Evolutionary conservation across 1,284 basidiomycete genomes (phyloP).

Genomic region (Apiotrichum mycotoxinovorans): DNA sequence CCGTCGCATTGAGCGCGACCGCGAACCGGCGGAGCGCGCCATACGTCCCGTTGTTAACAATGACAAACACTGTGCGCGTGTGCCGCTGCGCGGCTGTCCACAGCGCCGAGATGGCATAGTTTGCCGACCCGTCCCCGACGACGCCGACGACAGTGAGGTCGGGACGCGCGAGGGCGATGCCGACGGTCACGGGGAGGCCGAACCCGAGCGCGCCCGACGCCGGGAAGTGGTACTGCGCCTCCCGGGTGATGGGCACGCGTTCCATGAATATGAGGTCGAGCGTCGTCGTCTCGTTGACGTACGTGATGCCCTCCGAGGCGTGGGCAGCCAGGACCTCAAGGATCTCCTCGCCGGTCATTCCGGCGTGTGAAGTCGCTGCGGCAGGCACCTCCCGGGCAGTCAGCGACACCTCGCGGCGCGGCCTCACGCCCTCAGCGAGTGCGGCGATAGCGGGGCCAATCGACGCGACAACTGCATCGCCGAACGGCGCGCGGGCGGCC

Average conservation of each 20-base stretch:
- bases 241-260: not conserved
- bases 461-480: slow-evolving; percentile 7
- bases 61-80: slow-evolving; percentile 13
- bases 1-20: not conserved
- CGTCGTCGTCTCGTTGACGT: slow-evolving; percentile 17
- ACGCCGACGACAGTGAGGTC: slow-evolving; percentile 13
- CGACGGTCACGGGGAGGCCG: slow-evolving; percentile 12
- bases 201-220: slow-evolving; percentile 16
- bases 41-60: slow-evolving; percentile 14
- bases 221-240: slow-evolving; percentile 14
- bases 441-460: not conserved
- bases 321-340: slow-evolving; percentile 4
- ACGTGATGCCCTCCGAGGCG: slow-evolving; percentile 1
- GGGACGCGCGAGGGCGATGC: slow-evolving; percentile 8
- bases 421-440: slow-evolving; percentile 1
- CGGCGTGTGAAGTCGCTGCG: not conserved
- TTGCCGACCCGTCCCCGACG: slow-evolving; percentile 14
- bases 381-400: not conserved
- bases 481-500: slow-evolving; percentile 13
- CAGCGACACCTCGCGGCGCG: not conserved
- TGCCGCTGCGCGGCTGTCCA: slow-evolving; percentile 8
- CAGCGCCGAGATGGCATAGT: slow-evolving; percentile 13
- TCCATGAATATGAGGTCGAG: slow-evolving; percentile 6
- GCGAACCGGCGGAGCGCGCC: slow-evolving; percentile 16
- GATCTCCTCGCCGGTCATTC: slow-evolving; percentile 10